Conservation (phyloP, 805 yeast genomes). For the Candida tammaniensis region DNA sequence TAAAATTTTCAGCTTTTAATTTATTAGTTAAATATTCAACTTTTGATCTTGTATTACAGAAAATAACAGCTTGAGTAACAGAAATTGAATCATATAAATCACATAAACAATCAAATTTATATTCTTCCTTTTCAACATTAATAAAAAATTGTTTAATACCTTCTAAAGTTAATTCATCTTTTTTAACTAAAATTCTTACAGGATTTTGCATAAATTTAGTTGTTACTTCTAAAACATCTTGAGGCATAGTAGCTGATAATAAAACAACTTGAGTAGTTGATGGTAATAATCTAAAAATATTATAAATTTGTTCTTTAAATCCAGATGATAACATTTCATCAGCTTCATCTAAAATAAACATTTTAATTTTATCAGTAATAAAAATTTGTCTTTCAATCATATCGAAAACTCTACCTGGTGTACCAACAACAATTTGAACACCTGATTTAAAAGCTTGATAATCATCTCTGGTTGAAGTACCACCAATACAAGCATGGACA, state of each 20-base stretch:
- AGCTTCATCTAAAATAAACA: slow-evolving; percentile 97
- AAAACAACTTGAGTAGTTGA: slow-evolving; percentile 90
- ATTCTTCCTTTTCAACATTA: slow-evolving; percentile 88
- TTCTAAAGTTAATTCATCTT: slow-evolving; percentile 92
- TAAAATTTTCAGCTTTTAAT: slow-evolving; percentile 76
- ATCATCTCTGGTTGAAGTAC: slow-evolving; percentile 88
- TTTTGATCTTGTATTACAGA: slow-evolving; percentile 93
- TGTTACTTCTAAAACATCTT: slow-evolving; percentile 87
- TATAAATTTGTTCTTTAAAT: slow-evolving; percentile 93
- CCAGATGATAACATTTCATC: slow-evolving; percentile 95
- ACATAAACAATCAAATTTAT: slow-evolving; percentile 91
- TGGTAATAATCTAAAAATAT: slow-evolving; percentile 86
- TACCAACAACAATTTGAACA: slow-evolving; percentile 93
- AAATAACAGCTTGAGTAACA: slow-evolving; percentile 92
- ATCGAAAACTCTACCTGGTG: slow-evolving; percentile 97
- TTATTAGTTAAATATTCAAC: slow-evolving; percentile 85
- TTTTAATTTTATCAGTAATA: slow-evolving; percentile 78
- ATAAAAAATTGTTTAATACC: slow-evolving; percentile 93
- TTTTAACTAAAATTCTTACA: slow-evolving; percentile 87
- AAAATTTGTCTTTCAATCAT: slow-evolving; percentile 90
- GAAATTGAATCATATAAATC: slow-evolving; percentile 94
- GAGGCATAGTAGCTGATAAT: slow-evolving; percentile 92
- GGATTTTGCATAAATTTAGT: slow-evolving; percentile 94
- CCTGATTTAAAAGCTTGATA: slow-evolving; percentile 78
- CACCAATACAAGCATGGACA: slow-evolving; percentile 98